phyloP scores from a whole-genome alignment of 1,284 basidiomycete species.

The Apiotrichum sp. region DNA sequence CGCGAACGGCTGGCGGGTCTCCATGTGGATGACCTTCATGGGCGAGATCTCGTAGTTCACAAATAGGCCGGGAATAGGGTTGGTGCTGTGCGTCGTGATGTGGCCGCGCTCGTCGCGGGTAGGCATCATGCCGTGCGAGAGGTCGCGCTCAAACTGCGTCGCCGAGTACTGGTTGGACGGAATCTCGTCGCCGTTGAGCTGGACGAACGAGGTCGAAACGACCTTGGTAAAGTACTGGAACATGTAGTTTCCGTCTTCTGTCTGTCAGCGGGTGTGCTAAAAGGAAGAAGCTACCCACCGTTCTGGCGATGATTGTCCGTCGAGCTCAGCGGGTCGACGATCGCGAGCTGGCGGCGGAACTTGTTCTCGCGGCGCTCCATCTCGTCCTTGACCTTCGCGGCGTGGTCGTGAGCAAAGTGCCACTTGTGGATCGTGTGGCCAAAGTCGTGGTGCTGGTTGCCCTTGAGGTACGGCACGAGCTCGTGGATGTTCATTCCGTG shows the following conservation, averaged over 20 bases:
- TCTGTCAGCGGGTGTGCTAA: slow-evolving; percentile 52
- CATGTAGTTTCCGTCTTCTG: slow-evolving; percentile 11
- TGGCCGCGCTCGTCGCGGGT: slow-evolving; percentile 61
- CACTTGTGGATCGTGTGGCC: slow-evolving; percentile 81
- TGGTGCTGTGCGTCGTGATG: slow-evolving; percentile 67
- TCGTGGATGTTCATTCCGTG: slow-evolving; percentile 80
- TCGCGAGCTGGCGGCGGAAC: slow-evolving; percentile 58
- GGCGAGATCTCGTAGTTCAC: slow-evolving; percentile 99
- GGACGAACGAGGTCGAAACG: slow-evolving; percentile 83
- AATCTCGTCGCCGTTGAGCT: slow-evolving; percentile 62
- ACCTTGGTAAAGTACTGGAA: slow-evolving; percentile 62
- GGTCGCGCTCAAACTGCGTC: slow-evolving; percentile 91
- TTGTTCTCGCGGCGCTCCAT: slow-evolving; percentile 59
- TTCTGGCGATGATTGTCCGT: slow-evolving; percentile 54
- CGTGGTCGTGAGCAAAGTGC: slow-evolving; percentile 67
- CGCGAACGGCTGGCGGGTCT: slow-evolving; percentile 86
- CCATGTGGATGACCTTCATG: slow-evolving; percentile 83
- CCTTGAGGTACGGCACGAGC: slow-evolving; percentile 83
- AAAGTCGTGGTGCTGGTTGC: slow-evolving; percentile 85
- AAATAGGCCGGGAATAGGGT: slow-evolving; percentile 77
- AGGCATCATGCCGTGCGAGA: slow-evolving; percentile 52
- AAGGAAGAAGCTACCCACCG: slow-evolving; percentile 47
- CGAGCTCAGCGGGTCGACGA: slow-evolving; percentile 78
- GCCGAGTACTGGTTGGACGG: slow-evolving; percentile 72
- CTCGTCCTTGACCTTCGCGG: slow-evolving; percentile 53